Evolutionary conservation across 352 stramenopile genomes (phyloP).

Genomic region (Thalassiosira ordinaria): DNA sequence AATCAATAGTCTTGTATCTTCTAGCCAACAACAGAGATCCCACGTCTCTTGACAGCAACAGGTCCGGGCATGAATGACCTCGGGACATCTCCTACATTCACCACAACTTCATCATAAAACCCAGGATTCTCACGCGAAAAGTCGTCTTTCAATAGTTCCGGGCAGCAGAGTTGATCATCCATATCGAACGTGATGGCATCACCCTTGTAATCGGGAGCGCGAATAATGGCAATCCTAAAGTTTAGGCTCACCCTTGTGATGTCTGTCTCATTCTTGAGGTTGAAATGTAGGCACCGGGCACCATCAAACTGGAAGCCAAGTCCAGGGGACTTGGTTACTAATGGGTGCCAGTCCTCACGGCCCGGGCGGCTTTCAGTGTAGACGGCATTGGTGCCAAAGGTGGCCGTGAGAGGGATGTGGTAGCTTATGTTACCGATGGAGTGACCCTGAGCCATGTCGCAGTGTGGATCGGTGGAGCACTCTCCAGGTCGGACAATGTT

Average conservation of each 20-base stretch:
- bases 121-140: conserved; percentile 55
- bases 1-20: too few relatives aligned
- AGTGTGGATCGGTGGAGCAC: conserved; percentile 63
- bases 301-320: conserved; percentile 79
- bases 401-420: conserved; percentile 74
- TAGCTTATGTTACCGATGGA: conserved; percentile 74
- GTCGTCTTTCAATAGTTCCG: conserved; percentile 59
- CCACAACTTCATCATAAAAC: conserved; percentile 81
- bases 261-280: conserved; percentile 71
- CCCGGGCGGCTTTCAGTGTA: conserved; percentile 74
- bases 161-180: conserved; percentile 61
- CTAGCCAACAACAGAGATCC: conserved; percentile 37
- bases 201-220: conserved; percentile 3
- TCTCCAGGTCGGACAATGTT: conserved; percentile 68
- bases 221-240: conserved; percentile 73
- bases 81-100: conserved; percentile 54
- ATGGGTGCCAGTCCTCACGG: conserved; percentile 75
- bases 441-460: conserved; percentile 65
- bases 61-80: conserved; percentile 47
- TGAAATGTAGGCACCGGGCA: conserved; percentile 74
- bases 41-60: conserved; percentile 51
- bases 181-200: conserved; percentile 44
- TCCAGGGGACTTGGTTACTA: conserved; percentile 65
- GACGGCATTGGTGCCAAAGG: conserved; percentile 70
- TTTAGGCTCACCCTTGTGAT: conserved; percentile 70